phyloP scores from a whole-genome alignment of 306 rosid genomes.

The Lablab purpureus region DNA sequence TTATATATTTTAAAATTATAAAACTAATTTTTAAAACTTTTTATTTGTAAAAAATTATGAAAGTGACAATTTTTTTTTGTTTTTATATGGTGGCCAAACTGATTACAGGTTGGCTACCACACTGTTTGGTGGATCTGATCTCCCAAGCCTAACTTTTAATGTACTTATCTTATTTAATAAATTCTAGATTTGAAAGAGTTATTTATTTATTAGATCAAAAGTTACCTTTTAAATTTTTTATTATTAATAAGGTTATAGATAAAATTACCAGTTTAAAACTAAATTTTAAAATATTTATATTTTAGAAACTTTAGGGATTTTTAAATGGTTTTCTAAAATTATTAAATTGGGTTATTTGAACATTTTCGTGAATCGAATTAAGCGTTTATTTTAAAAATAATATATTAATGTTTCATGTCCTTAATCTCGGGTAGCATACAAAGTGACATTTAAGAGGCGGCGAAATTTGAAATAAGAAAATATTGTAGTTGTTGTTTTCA shows the following conservation, averaged over 20 bases:
- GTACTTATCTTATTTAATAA: background rate
- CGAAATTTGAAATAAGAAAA: background rate
- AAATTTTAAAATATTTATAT: background rate
- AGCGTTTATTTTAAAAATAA: background rate
- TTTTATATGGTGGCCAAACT: no score
- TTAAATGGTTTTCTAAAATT: background rate
- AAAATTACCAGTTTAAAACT: background rate
- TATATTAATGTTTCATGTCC: background rate
- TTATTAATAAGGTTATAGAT: background rate
- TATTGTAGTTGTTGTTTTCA: no score
- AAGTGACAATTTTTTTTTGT: no score
- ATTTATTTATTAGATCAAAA: background rate
- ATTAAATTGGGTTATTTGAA: background rate
- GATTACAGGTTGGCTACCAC: no score
- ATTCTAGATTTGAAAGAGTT: background rate
- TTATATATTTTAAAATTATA: no score
- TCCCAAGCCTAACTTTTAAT: no score
- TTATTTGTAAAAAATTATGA: no score
- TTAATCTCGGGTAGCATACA: background rate
- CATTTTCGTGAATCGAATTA: background rate
- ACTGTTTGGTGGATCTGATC: no score
- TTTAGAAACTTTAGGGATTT: background rate
- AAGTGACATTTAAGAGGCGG: background rate
- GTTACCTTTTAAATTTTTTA: background rate
- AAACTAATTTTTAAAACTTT: no score